Conservation (phyloP, 345 rosid species). For the Gossypium turneri region DNA sequence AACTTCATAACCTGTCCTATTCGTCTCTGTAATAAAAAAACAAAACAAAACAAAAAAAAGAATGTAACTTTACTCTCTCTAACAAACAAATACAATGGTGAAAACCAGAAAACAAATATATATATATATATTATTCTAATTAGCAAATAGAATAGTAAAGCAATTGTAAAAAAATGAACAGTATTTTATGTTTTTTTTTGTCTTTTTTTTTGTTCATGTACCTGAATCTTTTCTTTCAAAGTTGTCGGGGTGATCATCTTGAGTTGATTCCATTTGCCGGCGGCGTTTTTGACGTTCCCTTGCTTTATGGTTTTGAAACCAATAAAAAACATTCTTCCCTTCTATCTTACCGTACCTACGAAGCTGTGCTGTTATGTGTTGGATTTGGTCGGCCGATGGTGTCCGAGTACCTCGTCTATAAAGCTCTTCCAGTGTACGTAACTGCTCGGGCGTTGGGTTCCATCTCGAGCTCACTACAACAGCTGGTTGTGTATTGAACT, state of each 20-base stretch:
- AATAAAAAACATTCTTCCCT: conserved; percentile 95
- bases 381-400: conserved; percentile 88
- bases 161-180: not conserved
- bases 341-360: conserved; percentile 86
- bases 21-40: conserved; percentile 32
- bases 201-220: not conserved
- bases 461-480: conserved; percentile 84
- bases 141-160: not conserved
- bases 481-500: conserved; percentile 44
- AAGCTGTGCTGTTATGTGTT: conserved; percentile 80
- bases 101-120: not conserved
- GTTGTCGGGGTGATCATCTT: conserved; percentile 29
- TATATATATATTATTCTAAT: not conserved
- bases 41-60: conserved; percentile 39
- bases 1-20: conserved; percentile 53
- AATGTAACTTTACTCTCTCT: conserved; percentile 35
- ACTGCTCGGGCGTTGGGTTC: conserved; percentile 95
- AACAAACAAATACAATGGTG: conserved; percentile 24
- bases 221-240: conserved; percentile 59
- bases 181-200: not conserved
- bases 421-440: conserved; percentile 76
- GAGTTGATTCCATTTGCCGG: conserved; percentile 67
- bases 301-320: conserved; percentile 99
- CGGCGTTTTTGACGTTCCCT: conserved; percentile 83
- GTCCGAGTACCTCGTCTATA: conserved; percentile 82